Conservation (phyloP, 257 asterid genomes). For the Sherardia arvensis region DNA sequence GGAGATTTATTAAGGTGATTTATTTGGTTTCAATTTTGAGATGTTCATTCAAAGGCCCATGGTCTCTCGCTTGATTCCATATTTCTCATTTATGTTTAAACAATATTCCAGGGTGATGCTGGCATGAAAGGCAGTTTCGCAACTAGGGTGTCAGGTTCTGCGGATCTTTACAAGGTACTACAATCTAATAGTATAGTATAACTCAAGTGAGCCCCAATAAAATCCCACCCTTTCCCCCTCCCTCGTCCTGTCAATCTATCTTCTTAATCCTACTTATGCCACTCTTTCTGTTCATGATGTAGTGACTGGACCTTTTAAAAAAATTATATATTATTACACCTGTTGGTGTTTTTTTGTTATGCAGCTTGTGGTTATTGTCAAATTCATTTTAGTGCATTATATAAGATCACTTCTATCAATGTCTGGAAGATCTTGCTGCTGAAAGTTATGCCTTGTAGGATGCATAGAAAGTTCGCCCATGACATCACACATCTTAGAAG, state of each 20-base stretch:
- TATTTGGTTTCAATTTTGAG: slow-evolving; percentile 1
- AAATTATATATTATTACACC: neutral
- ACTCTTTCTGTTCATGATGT: neutral
- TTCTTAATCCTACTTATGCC: neutral
- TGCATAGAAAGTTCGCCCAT: neutral
- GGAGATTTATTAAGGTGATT: slow-evolving; percentile 87
- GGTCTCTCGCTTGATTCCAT: neutral
- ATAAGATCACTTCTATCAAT: neutral
- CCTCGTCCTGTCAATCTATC: neutral
- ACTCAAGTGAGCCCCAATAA: too few relatives aligned
- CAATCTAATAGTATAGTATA: neutral
- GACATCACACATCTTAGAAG: neutral
- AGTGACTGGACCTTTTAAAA: neutral
- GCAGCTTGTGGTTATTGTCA: neutral
- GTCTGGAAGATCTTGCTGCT: neutral
- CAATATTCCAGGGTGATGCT: slow-evolving; percentile 53
- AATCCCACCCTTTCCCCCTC: too few relatives aligned
- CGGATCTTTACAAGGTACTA: slow-evolving; percentile 66
- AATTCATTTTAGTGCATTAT: neutral
- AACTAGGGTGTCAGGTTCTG: slow-evolving; percentile 78
- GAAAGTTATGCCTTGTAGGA: neutral
- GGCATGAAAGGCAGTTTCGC: slow-evolving; percentile 92
- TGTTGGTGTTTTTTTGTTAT: neutral
- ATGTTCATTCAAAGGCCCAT: neutral
- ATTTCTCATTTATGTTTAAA: neutral